Evolutionary conservation across 2,329 filamentous ascomycete species (phyloP), one percentile per base, ranked within the genome.

Genomic region (Scopulariopsis brevicaulis): DNA sequence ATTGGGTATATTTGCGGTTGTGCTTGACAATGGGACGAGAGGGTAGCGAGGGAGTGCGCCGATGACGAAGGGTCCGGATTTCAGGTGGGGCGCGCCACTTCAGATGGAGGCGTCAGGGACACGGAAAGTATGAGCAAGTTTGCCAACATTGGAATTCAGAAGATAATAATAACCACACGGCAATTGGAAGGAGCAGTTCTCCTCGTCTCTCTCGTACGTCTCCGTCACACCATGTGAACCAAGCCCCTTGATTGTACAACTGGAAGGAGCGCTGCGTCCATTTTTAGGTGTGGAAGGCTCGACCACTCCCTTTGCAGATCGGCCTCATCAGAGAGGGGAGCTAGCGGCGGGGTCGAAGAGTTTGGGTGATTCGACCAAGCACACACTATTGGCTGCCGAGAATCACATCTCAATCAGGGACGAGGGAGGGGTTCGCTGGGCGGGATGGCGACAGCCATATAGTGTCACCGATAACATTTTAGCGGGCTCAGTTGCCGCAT

Each of bases 21-120:
- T 7, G 20, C 7, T 24, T 6, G 22, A 50, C 20, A 22, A 24
- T n/a, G 11, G 46, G 46, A 50, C 4, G 46, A 20, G 46, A 22
- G 46, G 22, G 5, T 4, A 50, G 37, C 15, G 62, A 72, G 58
- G 35, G n/a, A n/a, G 40, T 46, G 48, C 24, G 52, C 12, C 56
- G 48, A 52, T 51, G 37, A 50, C 35, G 55, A 32, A 25, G 4
- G 20, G 37, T 46, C 37, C 40, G 14, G 40, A 35, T 37, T 18
- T 8, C n/a, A 24, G 46, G 46, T 50, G 46, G 22, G n/a, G 46
- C 46, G 20, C 46, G 46, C 46, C 46, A 24, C 46, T 50, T 50
- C 20, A 12, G 22, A 50, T 22, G 22, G 46, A 22, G 46, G 40
- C 40, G 40, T 46, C 18, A 46, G n/a, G 15, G 40, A n/a, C 15